Evolutionary conservation across 805 yeast species (phyloP), one percentile per base, ranked within the genome.

Genomic region (Suhomyces prunicola): DNA sequence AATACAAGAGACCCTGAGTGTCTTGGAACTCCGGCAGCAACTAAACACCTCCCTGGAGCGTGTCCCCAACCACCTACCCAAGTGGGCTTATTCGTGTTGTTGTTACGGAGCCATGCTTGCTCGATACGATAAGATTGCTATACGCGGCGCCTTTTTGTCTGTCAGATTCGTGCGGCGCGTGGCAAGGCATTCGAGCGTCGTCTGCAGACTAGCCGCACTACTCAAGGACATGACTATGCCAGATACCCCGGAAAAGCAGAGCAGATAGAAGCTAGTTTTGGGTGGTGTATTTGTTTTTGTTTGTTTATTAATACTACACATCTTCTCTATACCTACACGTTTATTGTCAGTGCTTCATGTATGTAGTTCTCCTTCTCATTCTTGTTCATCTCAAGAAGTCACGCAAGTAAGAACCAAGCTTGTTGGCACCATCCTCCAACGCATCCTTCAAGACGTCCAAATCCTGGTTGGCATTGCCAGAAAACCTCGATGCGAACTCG

Each of bases 361-460:
- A 27, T 27, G 26, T 24, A 24, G 26, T 24, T 24, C 26, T 24
- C 26, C 26, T 3, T 24, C 1, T 7, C 19, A 2, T 4, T 7
- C 19, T 17, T 4, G n/a, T 29, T 48, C 58, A 73, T 56, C 86
- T 82, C 67, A 93, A 74, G 64, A 89, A 90, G 66, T 93, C 97
- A 63, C 98, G 83, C 74, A 94, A 77, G 66, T 87, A 85, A 27
- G 86, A 87, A 27, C 96, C 90, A 52, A 93, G 76, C 71, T 89
- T 91, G 65, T 86, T 88, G 23, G 97, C 98, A 54, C 98, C 98
- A 59, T 84, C 88, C 71, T 93, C 98, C 57, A 94, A 80, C 13
- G 91, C 97, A 69, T 90, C 97, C 73, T 89, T 91, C 65, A 94
- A 74, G 53, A 86, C 90, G 47, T 87, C 90, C 66, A 94, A 76